Evolutionary conservation across 306 rosid genomes (phyloP).

Genomic region (Citrullus mucosospermus): DNA sequence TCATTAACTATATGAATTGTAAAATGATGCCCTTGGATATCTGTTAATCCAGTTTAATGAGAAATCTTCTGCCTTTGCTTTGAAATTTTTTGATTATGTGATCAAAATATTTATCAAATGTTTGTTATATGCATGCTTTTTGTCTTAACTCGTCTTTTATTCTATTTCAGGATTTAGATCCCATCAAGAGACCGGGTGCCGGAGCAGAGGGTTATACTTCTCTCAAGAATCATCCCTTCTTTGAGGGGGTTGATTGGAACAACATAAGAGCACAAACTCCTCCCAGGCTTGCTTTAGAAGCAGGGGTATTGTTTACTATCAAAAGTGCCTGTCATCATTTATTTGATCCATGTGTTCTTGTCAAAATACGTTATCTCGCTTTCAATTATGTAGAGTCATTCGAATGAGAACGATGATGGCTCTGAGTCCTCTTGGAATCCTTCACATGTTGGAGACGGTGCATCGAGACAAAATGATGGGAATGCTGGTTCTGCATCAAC

Average conservation of each 20-base stretch:
- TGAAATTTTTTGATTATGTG: not conserved
- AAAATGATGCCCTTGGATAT: not conserved
- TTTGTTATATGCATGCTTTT: not conserved
- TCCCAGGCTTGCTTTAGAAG: slow-evolving; percentile 69
- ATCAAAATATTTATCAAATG: not conserved
- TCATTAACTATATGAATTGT: not conserved
- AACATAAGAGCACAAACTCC: slow-evolving; percentile 49
- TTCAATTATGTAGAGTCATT: slow-evolving; percentile 26
- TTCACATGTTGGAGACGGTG: slow-evolving; percentile 63
- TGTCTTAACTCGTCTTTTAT: not conserved
- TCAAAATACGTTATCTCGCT: not conserved
- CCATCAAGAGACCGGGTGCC: slow-evolving; percentile 81
- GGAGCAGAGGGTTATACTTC: slow-evolving; percentile 71
- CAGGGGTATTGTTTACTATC: slow-evolving; percentile 32
- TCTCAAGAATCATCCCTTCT: slow-evolving; percentile 76
- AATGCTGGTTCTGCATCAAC: slow-evolving; percentile 47
- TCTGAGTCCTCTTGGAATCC: slow-evolving; percentile 73
- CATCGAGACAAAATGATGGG: slow-evolving; percentile 38
- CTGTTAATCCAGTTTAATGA: not conserved
- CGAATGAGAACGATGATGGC: slow-evolving; percentile 37
- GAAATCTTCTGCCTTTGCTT: not conserved
- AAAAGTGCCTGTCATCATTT: not conserved
- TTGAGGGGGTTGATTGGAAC: slow-evolving; percentile 72
- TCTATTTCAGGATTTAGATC: slow-evolving; percentile 72
- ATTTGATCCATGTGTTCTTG: not conserved